Evolutionary conservation across 768 basidiomycete genomes (phyloP), one percentile per base, ranked within the genome.

Genomic region (Tylopilus sp.): DNA sequence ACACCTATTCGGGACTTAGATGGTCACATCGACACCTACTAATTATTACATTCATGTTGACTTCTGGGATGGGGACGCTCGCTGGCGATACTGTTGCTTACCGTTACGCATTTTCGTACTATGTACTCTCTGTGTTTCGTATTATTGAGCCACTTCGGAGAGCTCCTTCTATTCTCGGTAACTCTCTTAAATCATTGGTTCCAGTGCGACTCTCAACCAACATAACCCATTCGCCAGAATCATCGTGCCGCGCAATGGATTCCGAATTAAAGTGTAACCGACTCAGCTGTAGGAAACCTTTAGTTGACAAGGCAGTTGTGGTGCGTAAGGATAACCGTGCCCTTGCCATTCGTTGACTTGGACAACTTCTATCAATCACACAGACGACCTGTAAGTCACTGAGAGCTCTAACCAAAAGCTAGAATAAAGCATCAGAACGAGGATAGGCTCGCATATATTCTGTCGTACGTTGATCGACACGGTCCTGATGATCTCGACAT

Each of bases 271-370:
- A 82, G 60, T 91, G 89, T 64, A 91, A 91, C 67, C 78, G 84
- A n/a, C 75, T 90, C 52, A 86, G 81, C 17, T 91, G 89, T 67
- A 81, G 89, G 52, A 78, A 78, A 60, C 56, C 77, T 3, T 68
- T 93, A 42, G 73, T 75, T 3, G 90, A 91, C 61, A 92, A 89
- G 67, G 90, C 90, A 3, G 90, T 93, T 12, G 90, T 93, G 55
- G 90, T 92, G 63, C 68, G 89, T 76, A 33, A 38, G 14, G 29
- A 48, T 25, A 37, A 30, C 46, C 43, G 40, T 30, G n/a, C n/a
- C n/a, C 21, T 26, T 26, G n/a, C 4, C 19, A 10, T 34, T 58
- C 29, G 22, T n/a, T 45, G 24, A 34, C 53, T n/a, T n/a, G n/a
- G n/a, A n/a, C n/a, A n/a, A n/a, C 10, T 45, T 45, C 38, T 60